Evolutionary conservation across 192 early-diverging fungal species (phyloP).

Genomic region (Chytriomyces confervae): DNA sequence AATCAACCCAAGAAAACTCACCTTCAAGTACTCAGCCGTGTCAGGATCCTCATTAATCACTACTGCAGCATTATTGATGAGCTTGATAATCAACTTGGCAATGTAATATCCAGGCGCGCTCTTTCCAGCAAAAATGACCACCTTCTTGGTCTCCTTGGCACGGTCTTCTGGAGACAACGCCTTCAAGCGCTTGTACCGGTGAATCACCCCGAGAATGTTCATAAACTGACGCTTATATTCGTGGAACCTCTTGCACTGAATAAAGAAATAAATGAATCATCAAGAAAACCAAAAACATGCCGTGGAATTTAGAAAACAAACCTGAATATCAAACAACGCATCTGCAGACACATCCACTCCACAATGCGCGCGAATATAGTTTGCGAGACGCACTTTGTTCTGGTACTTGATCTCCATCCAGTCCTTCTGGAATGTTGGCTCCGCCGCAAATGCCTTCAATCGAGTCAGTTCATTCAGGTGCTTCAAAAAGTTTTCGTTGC

Average conservation of each 20-base stretch:
- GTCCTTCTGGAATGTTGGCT: slow-evolving; percentile 75
- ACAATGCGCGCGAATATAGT: slow-evolving; percentile 75
- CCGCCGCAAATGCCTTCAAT: slow-evolving; percentile 67
- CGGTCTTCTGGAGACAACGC: slow-evolving; percentile 73
- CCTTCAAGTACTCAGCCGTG: slow-evolving; percentile 82
- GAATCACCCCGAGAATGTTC: slow-evolving; percentile 95
- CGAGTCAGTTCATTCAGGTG: slow-evolving; percentile 65
- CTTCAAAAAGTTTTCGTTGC: slow-evolving; percentile 73
- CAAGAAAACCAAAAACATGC: background rate
- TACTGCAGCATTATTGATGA: slow-evolving; percentile 92
- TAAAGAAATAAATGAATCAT: background rate
- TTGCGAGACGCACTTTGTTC: slow-evolving; percentile 89
- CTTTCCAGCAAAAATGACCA: slow-evolving; percentile 97
- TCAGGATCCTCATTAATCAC: slow-evolving; percentile 86
- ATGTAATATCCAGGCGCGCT: slow-evolving; percentile 98
- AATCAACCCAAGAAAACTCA: slow-evolving; percentile 1
- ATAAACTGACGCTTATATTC: slow-evolving; percentile 99
- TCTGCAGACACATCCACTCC: slow-evolving; percentile 80
- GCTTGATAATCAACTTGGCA: slow-evolving; percentile 98
- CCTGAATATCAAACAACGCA: slow-evolving; percentile 94
- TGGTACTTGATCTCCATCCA: slow-evolving; percentile 91
- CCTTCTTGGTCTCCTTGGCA: slow-evolving; percentile 75
- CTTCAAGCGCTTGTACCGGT: slow-evolving; percentile 89
- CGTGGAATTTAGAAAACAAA: slow-evolving; percentile 32
- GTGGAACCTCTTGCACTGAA: slow-evolving; percentile 92